A percentile compares a stretch with the other conserved stretches of the same genome.
Evolutionary conservation across 1,139 yeast genomes (phyloP).

Genomic region (Pichia sp.): DNA sequence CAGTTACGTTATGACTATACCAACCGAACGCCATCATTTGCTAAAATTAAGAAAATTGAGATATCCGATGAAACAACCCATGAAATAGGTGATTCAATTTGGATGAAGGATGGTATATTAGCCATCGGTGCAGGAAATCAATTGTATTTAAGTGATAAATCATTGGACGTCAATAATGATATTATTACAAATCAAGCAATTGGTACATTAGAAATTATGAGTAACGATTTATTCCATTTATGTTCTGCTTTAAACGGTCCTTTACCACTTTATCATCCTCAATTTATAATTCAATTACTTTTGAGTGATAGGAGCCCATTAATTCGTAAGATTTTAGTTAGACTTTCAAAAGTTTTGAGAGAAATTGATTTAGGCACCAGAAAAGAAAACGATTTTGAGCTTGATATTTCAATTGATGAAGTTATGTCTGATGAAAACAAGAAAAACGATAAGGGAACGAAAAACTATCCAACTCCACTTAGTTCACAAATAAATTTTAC

Average conservation of each 20-base stretch:
- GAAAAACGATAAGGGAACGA: not conserved
- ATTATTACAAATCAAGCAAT: slow-evolving; percentile 39
- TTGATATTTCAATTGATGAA: slow-evolving; percentile 32
- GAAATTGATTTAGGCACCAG: slow-evolving; percentile 38
- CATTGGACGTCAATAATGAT: slow-evolving; percentile 51
- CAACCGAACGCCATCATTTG: slow-evolving; percentile 68
- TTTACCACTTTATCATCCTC: slow-evolving; percentile 87
- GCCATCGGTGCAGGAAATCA: slow-evolving; percentile 90
- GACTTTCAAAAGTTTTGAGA: slow-evolving; percentile 47
- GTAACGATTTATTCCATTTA: slow-evolving; percentile 53
- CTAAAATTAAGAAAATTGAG: slow-evolving; percentile 67
- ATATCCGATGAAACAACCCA: slow-evolving; percentile 69
- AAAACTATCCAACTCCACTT: not conserved
- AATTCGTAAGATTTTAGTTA: slow-evolving; percentile 52
- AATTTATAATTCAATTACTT: slow-evolving; percentile 69
- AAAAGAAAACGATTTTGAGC: slow-evolving; percentile 31
- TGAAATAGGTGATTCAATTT: slow-evolving; percentile 78
- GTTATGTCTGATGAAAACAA: slow-evolving; percentile 18
- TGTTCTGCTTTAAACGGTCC: slow-evolving; percentile 82
- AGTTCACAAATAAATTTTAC: not conserved
- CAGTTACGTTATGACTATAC: slow-evolving; percentile 88
- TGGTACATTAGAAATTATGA: slow-evolving; percentile 41
- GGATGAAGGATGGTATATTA: slow-evolving; percentile 74
- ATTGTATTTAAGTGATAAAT: slow-evolving; percentile 71
- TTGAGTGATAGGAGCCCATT: slow-evolving; percentile 54